Evolutionary conservation across 768 basidiomycete species (phyloP).

Genomic region (Pulveroboletus frians): DNA sequence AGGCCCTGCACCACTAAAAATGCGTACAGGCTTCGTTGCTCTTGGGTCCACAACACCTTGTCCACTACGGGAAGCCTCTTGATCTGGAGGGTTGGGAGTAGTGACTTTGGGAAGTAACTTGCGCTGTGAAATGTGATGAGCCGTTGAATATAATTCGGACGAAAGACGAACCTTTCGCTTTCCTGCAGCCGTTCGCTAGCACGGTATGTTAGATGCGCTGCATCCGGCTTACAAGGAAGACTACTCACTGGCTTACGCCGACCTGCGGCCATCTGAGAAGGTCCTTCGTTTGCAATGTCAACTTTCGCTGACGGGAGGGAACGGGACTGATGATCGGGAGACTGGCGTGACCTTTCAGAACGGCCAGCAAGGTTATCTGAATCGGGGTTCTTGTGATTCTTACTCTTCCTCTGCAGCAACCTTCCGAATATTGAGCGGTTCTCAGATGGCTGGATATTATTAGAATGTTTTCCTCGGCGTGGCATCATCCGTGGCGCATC

Average conservation of each 20-base stretch:
- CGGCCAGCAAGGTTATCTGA: not conserved
- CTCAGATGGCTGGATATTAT: not conserved
- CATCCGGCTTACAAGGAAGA: too few species aligned
- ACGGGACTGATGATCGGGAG: not conserved
- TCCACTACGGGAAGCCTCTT: not conserved
- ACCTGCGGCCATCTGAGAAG: not conserved
- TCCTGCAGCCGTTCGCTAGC: not conserved
- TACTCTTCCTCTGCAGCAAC: not conserved
- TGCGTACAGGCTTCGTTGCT: not conserved
- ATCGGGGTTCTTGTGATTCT: not conserved
- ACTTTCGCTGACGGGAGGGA: not conserved
- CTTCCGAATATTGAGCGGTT: too few species aligned
- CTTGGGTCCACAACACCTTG: not conserved
- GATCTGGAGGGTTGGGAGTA: not conserved
- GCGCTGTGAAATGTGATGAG: not conserved
- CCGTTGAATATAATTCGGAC: not conserved
- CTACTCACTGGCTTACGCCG: not conserved
- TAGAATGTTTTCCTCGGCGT: not conserved
- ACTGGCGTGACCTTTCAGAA: not conserved
- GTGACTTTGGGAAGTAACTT: not conserved
- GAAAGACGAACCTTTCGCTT: not conserved
- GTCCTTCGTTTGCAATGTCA: not conserved
- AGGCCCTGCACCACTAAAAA: not conserved
- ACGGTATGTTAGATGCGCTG: not conserved
- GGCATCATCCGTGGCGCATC: too few species aligned